These are phyloP conservation scores for Pichia deserticola DNA, from an alignment of 805 yeast species.

Conservation along the genomic window DNA sequence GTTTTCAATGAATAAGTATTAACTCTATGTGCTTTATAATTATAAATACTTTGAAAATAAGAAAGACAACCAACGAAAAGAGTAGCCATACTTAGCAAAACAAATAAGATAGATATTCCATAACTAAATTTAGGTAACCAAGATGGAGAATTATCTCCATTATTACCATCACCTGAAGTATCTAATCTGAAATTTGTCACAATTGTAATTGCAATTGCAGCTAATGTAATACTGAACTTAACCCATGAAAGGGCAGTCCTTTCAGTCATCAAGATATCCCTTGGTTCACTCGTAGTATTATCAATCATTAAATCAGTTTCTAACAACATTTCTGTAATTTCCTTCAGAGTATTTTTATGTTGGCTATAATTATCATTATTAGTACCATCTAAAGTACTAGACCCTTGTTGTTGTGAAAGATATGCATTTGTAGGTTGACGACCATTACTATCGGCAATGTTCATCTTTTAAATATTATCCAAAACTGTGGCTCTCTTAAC, in stretches of 20 bases:
- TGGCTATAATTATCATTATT: not conserved
- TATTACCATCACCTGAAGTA: conserved; percentile 21
- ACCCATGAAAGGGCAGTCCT: conserved; percentile 45
- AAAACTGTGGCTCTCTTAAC: no score
- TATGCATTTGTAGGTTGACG: not conserved
- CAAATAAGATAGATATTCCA: conserved; percentile 26
- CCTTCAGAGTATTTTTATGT: not conserved
- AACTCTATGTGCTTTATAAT: conserved; percentile 37
- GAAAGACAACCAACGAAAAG: conserved; percentile 33
- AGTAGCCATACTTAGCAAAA: conserved; percentile 33
- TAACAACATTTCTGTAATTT: conserved; percentile 7
- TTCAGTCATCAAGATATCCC: conserved; percentile 49
- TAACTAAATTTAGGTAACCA: conserved; percentile 12
- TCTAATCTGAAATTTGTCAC: conserved; percentile 38
- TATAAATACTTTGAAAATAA: conserved; percentile 37
- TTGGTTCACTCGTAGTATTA: conserved; percentile 40
- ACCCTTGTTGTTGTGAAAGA: no score
- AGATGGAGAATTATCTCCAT: conserved; percentile 3
- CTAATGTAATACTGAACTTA: conserved; percentile 37
- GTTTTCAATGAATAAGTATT: conserved; percentile 28
- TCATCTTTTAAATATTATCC: no score
- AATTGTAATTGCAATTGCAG: conserved; percentile 41
- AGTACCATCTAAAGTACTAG: no score
- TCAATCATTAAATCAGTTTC: conserved; percentile 23
- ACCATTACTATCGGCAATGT: not conserved